Evolutionary conservation across 108 stramenopile species (phyloP).

Genomic region (Pinguiococcus pyrenoidosus): DNA sequence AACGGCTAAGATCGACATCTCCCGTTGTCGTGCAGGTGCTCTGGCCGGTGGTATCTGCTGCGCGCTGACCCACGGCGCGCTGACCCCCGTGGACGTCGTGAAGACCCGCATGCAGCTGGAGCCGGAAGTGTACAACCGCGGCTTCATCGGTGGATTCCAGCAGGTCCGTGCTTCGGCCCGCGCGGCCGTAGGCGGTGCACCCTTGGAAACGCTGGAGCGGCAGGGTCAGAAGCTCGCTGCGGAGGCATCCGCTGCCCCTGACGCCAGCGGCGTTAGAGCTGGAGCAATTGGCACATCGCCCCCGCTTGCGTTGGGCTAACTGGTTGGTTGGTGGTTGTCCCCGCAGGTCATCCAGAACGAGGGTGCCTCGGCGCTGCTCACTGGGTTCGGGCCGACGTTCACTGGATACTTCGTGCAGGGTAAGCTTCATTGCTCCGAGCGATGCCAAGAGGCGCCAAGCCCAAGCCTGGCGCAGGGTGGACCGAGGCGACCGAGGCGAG

Average conservation of each 20-base stretch:
- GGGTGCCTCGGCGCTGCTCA: slow-evolving; percentile 84
- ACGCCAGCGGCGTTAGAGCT: too few species aligned
- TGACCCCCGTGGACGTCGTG: slow-evolving; percentile 89
- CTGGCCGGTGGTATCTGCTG: slow-evolving; percentile 89
- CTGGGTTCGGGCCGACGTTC: slow-evolving; percentile 87
- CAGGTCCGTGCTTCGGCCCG: not conserved
- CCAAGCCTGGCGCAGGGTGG: too few species aligned
- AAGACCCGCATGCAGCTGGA: slow-evolving; percentile 94
- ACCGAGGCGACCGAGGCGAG: too few species aligned
- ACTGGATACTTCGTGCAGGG: slow-evolving; percentile 95
- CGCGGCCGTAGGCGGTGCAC: not conserved
- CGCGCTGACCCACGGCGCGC: slow-evolving; percentile 85
- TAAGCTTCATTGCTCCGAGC: too few species aligned
- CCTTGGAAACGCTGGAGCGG: too few species aligned
- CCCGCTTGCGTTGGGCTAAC: not conserved
- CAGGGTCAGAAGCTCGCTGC: too few species aligned
- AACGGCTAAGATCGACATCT: too few species aligned
- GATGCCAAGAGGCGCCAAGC: too few species aligned
- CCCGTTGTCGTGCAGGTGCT: too few species aligned
- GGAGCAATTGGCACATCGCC: too few species aligned
- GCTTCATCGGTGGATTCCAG: slow-evolving; percentile 72
- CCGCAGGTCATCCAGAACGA: slow-evolving; percentile 68
- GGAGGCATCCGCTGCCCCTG: too few species aligned
- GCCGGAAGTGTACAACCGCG: slow-evolving; percentile 60
- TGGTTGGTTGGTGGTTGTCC: not conserved